Evolutionary conservation across 495 filamentous ascomycete species (phyloP), one percentile per base, ranked within the genome.

Genomic region (Podospora comata): DNA sequence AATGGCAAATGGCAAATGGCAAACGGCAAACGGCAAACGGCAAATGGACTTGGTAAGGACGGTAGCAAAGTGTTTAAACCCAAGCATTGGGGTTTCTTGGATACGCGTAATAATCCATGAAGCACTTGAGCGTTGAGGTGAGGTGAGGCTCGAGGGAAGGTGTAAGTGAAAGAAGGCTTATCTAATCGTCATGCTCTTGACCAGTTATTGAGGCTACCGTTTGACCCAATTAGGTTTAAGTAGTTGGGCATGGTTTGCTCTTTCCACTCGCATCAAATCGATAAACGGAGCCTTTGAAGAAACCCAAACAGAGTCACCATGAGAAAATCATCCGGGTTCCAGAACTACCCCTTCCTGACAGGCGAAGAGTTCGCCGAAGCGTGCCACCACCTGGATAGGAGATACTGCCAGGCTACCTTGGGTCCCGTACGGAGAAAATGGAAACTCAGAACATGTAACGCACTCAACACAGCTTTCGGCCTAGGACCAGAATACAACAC

Each of bases 341-440:
- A 72, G 55, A 76, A 72, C 54, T 87, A 83, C 71, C 89, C 88
- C n/a, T 86, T 85, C 63, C 80, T 91, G 16, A 84, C 80, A 23
- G 70, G 74, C 20, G 81, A 82, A 32, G 88, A 91, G 71, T 92
- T 92, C 67, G 76, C 85, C 44, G 75, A 82, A 72, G 86, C 82
- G 62, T 90, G 88, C 77, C 82, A 86, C 73, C 80, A 80, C 54
- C 80, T 92, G 23, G 82, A 84, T 55, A 76, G 84, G 70, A 83
- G 80, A 71, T 85, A 88, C 76, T 73, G 80, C 63, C 80, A 75
- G 65, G 83, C 83, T 26, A 80, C 75, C n/a, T 72, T 86, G 11
- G 84, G 85, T 1, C 78, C 81, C n/a, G 66, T 79, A 1, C 74
- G 84, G 53, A 73, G 74, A 58, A 74, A 77, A 65, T 83, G 81